Evolutionary conservation across 768 basidiomycete genomes (phyloP), one percentile per base, ranked within the genome.

Genomic region (Phallus indusiatus): DNA sequence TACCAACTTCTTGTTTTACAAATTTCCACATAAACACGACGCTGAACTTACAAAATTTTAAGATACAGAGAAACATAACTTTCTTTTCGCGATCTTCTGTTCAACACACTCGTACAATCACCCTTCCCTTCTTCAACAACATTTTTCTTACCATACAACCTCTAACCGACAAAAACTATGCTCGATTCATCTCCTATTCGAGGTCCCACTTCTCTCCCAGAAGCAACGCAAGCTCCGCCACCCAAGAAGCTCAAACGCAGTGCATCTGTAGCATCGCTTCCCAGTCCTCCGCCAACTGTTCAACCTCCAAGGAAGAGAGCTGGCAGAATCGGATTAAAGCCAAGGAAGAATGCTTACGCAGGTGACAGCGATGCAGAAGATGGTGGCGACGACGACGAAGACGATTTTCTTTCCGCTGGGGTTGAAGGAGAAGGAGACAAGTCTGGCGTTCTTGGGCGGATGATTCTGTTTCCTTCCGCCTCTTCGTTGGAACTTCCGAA

Each of bases 201-300:
- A 35, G 53, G 56, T 17, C 63, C 63, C 20, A 49, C 60, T 48
- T 3, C 57, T 56, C 66, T 57, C 62, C 16, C 54, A 12, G 49
- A 17, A 58, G 33, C 24, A 35, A 47, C 56, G 51, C 56, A 50
- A 34, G 3, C 61, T 22, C 35, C 60, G 21, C 55, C 75, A 73
- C 46, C 72, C 75, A 16, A 42, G 36, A 59, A 59, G 57, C 72
- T 84, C 52, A 85, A 85, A 69, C 81, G 84, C 20, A 82, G 82
- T 17, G 81, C 83, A 22, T 86, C 85, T 17, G 75, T 76, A 47
- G 81, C 79, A 33, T 83, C 83, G 4, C 74, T 87, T 21, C 84
- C 83, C 37, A 87, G 85, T 0, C 85, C 85, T 20, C 85, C 85
- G 0, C 72, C 80, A 28, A 85, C 84, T 8, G 75, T 72, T 53